Percentiles rank a stretch among this genome's conserved stretches.
phyloP scores from a whole-genome alignment of 2,329 filamentous ascomycete species.

The Zymoseptoria passerinii region DNA sequence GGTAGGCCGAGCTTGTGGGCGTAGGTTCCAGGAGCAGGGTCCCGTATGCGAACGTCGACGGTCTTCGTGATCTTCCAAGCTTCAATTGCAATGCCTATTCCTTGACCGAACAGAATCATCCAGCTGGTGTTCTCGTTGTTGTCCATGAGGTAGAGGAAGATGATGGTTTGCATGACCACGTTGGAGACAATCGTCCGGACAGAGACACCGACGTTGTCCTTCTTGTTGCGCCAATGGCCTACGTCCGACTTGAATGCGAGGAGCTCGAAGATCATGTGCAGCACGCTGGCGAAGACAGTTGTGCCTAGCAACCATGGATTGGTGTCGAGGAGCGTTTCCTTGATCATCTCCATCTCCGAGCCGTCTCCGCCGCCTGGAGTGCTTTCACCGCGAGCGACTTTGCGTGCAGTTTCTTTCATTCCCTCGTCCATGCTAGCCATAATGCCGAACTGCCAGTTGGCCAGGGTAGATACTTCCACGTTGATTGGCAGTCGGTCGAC shows the following conservation, averaged over 20 bases:
- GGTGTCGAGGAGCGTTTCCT: conserved; percentile 87
- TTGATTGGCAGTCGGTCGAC: conserved; percentile 74
- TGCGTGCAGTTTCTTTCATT: conserved; percentile 71
- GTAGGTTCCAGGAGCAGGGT: conserved; percentile 57
- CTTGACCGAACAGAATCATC: conserved; percentile 97
- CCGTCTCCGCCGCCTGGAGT: conserved; percentile 77
- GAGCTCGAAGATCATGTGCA: conserved; percentile 92
- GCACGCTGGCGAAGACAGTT: conserved; percentile 73
- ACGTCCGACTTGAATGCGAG: conserved; percentile 97
- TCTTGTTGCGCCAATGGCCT: conserved; percentile 97
- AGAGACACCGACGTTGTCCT: conserved; percentile 95
- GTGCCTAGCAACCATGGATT: conserved; percentile 84
- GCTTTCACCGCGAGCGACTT: conserved; percentile 64
- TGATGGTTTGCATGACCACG: conserved; percentile 92
- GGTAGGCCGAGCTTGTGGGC: conserved; percentile 46
- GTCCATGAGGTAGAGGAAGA: conserved; percentile 94
- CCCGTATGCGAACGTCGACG: conserved; percentile 76
- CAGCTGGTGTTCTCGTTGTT: conserved; percentile 97
- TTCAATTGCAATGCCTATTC: conserved; percentile 68
- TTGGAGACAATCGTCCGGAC: conserved; percentile 94
- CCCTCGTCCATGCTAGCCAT: conserved; percentile 79
- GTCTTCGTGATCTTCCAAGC: conserved; percentile 96
- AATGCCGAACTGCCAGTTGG: conserved; percentile 81
- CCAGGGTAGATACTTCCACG: conserved; percentile 72
- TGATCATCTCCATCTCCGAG: conserved; percentile 92